phyloP scores from a whole-genome alignment of 306 rosid species.

The Arachis hypogaea region DNA sequence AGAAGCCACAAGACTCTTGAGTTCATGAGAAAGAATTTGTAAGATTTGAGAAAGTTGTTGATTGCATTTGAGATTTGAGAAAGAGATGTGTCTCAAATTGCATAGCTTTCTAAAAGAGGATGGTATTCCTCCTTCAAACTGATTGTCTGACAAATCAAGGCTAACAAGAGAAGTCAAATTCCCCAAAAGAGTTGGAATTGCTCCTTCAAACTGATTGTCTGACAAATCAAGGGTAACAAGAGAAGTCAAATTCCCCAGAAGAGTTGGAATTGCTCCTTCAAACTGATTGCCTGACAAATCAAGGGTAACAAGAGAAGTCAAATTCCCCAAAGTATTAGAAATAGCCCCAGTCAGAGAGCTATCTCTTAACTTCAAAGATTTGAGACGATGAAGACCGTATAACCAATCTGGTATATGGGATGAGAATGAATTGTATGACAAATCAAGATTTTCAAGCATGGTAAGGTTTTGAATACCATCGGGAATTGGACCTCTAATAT shows the following conservation, averaged over 20 bases:
- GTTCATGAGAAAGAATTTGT: not conserved
- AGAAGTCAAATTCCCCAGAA: not conserved
- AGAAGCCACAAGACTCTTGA: not conserved
- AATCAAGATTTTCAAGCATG: constrained; percentile 9
- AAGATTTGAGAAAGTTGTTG: not conserved
- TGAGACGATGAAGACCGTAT: constrained; percentile 17
- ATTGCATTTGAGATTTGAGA: constrained; percentile 25
- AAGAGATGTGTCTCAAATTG: constrained; percentile 9
- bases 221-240: not conserved
- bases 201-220: not conserved
- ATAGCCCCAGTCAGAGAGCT: not conserved
- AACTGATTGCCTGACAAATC: not conserved
- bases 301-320: not conserved
- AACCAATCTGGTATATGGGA: constrained; percentile 3
- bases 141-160: too few relatives aligned
- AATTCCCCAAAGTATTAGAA: not conserved
- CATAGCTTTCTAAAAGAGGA: constrained; percentile 21
- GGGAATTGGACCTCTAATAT: constrained; percentile 10
- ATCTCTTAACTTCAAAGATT: not conserved
- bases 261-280: not conserved
- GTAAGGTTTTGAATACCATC: constrained; percentile 31
- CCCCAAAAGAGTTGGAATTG: not conserved
- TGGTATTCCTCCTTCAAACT: not conserved
- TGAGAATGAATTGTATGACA: not conserved
- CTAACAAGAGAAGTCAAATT: too few relatives aligned